phyloP scores from a whole-genome alignment of 73 alveolate genomes.

The Durusdinium trenchii region DNA sequence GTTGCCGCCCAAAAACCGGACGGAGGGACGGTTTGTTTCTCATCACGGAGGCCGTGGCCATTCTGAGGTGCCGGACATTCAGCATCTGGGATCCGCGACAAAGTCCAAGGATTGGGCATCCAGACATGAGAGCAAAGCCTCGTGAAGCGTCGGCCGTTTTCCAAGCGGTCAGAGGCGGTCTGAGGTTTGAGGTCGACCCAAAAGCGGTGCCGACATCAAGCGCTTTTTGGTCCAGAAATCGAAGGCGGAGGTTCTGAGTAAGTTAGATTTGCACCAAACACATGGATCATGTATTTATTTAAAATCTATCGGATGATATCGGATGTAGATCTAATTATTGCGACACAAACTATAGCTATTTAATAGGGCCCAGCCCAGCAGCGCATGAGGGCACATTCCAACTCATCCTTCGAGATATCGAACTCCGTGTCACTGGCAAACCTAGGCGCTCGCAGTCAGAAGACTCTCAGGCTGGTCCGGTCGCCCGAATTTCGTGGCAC shows the following conservation, averaged over 20 bases:
- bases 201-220: too few relatives aligned
- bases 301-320: too few relatives aligned
- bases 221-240: too few relatives aligned
- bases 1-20: too few relatives aligned
- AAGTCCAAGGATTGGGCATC: slow-evolving; percentile 69
- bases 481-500: background rate
- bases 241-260: too few relatives aligned
- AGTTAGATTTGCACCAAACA: too few relatives aligned
- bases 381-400: slow-evolving; percentile 80
- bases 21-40: too few relatives aligned
- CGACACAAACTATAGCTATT: background rate
- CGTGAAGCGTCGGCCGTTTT: background rate
- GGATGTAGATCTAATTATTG: too few relatives aligned
- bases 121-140: slow-evolving; percentile 56
- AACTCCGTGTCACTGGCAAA: slow-evolving; percentile 76
- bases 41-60: background rate
- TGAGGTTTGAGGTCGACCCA: too few relatives aligned
- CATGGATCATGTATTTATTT: too few relatives aligned
- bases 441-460: background rate
- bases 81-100: slow-evolving; percentile 90
- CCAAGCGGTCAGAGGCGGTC: too few relatives aligned
- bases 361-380: background rate
- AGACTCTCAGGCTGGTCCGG: background rate
- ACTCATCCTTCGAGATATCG: slow-evolving; percentile 77
- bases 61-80: background rate